Evolutionary conservation across 208 protist species (phyloP).

Genomic region (Leishmania major): DNA sequence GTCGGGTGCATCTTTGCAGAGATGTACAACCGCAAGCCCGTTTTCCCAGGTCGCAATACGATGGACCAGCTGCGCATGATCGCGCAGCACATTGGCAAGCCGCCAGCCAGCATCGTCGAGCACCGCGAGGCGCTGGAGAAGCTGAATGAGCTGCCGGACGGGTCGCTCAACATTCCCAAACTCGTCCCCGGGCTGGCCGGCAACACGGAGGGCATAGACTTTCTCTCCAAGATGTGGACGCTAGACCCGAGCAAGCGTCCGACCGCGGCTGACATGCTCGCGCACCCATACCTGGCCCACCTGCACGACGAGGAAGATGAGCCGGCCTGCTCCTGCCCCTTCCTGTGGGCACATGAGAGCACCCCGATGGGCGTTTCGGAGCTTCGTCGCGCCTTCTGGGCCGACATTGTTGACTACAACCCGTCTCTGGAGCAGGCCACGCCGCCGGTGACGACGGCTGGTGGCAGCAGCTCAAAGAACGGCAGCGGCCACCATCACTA

Average conservation of each 20-base stretch:
- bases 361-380: constrained; percentile 62
- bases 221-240: constrained; percentile 79
- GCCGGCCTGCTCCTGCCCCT: constrained; percentile 63
- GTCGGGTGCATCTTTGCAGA: constrained; percentile 97
- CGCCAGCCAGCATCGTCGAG: constrained; percentile 88
- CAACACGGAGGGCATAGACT: constrained; percentile 75
- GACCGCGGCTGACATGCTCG: constrained; percentile 76
- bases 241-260: constrained; percentile 80
- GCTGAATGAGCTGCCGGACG: constrained; percentile 75
- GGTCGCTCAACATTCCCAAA: constrained; percentile 62
- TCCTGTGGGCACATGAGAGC: constrained; percentile 82
- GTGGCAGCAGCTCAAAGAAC: constrained; percentile 13
- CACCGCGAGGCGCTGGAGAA: constrained; percentile 82
- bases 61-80: constrained; percentile 94
- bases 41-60: constrained; percentile 91
- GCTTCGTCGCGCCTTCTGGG: constrained; percentile 86
- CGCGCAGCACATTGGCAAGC: constrained; percentile 92
- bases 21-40: constrained; percentile 93
- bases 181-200: constrained; percentile 67
- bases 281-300: constrained; percentile 80
- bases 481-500: constrained; percentile 11
- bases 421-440: constrained; percentile 40
- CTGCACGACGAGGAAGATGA: constrained; percentile 86
- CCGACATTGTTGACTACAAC: constrained; percentile 86
- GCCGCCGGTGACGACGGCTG: background rate